Evolutionary conservation across 2,329 filamentous ascomycete genomes (phyloP).

Genomic region (Bipolaris sorokiniana): DNA sequence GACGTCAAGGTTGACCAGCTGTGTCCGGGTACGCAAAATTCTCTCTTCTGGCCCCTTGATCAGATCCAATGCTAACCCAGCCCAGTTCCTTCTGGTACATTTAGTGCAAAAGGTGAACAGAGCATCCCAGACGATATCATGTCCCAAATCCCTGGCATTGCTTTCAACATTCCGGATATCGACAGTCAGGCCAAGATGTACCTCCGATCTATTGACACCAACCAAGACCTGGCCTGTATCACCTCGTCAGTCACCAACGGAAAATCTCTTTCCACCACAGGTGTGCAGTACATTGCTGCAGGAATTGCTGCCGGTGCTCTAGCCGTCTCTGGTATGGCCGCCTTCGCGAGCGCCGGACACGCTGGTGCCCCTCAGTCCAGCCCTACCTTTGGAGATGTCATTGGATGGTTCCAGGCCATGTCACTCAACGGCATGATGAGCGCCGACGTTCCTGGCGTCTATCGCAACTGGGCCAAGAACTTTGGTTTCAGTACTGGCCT

Average conservation of each 20-base stretch:
- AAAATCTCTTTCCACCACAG: conserved; percentile 76
- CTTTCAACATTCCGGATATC: conserved; percentile 89
- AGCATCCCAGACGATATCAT: conserved; percentile 74
- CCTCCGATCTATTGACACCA: conserved; percentile 67
- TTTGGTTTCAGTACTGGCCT: conserved; percentile 91
- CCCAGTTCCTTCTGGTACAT: conserved; percentile 73
- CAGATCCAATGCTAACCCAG: conserved; percentile 24
- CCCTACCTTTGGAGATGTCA: conserved; percentile 83
- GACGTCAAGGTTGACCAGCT: conserved; percentile 72
- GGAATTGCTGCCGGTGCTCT: conserved; percentile 86
- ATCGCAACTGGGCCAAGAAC: conserved; percentile 88
- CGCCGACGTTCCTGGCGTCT: conserved; percentile 84
- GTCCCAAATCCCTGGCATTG: conserved; percentile 80
- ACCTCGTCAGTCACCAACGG: conserved; percentile 83
- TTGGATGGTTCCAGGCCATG: conserved; percentile 91
- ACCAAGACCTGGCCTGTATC: conserved; percentile 77
- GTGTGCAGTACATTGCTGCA: conserved; percentile 82
- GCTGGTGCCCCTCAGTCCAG: conserved; percentile 67
- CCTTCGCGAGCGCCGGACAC: conserved; percentile 63
- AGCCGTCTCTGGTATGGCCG: conserved; percentile 72
- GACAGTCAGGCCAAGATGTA: conserved; percentile 82
- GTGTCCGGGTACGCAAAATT: conserved; percentile 71
- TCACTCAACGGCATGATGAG: conserved; percentile 97
- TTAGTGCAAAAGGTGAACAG: conserved; percentile 74
- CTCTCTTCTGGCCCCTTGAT: not conserved